These are phyloP conservation scores for Chalciporus piperatus DNA, from an alignment of 768 basidiomycete species.

Conservation along the genomic window DNA sequence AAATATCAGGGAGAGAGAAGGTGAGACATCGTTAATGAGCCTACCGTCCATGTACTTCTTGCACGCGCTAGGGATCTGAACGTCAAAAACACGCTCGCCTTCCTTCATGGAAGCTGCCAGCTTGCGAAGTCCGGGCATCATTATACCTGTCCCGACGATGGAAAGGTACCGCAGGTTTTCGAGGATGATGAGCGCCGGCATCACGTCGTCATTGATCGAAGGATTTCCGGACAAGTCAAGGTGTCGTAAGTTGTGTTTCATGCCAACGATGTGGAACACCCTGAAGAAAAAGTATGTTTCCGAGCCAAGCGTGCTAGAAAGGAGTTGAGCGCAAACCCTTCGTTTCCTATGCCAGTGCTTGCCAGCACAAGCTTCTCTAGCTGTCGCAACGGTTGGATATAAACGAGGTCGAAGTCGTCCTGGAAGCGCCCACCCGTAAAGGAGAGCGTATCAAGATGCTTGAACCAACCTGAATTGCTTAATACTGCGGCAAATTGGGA, in stretches of 20 bases:
- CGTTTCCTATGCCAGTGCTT: slow-evolving; percentile 57
- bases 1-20: background rate
- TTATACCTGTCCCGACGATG: slow-evolving; percentile 51
- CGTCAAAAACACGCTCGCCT: slow-evolving; percentile 41
- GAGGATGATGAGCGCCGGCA: slow-evolving; percentile 52
- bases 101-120: slow-evolving; percentile 38
- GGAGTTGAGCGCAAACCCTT: slow-evolving; percentile 44
- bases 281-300: slow-evolving; percentile 32
- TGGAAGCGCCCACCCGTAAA: slow-evolving; percentile 43
- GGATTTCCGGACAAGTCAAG: slow-evolving; percentile 55
- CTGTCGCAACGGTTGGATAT: slow-evolving; percentile 53
- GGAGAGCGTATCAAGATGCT: slow-evolving; percentile 47
- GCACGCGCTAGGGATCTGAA: slow-evolving; percentile 55
- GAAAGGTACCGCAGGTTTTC: slow-evolving; percentile 47
- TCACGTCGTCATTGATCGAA: slow-evolving; percentile 52
- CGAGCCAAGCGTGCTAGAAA: background rate
- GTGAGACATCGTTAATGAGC: slow-evolving; percentile 12
- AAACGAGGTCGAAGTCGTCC: slow-evolving; percentile 45
- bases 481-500: slow-evolving; percentile 39
- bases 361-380: slow-evolving; percentile 46
- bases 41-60: slow-evolving; percentile 53
- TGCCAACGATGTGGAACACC: slow-evolving; percentile 53
- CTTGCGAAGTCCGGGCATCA: slow-evolving; percentile 57
- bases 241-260: slow-evolving; percentile 50
- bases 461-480: slow-evolving; percentile 49